phyloP scores from a whole-genome alignment of 2,329 filamentous ascomycete genomes.

The Exophiala alcalophila region DNA sequence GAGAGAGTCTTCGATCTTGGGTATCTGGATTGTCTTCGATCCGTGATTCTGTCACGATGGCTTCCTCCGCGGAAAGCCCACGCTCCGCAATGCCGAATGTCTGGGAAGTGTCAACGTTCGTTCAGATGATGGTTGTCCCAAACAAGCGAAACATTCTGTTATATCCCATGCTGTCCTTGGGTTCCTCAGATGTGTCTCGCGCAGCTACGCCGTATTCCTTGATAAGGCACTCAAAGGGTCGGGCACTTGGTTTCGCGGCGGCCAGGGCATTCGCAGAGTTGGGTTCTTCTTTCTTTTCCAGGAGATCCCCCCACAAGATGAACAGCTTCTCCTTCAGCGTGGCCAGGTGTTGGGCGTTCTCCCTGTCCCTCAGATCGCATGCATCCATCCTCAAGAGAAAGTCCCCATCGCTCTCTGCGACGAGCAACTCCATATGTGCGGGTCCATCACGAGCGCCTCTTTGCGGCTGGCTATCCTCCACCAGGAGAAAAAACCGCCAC shows the following conservation, averaged over 20 bases:
- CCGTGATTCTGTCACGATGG: too few species aligned
- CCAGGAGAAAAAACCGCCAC: conserved; percentile 76
- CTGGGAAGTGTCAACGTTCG: neutral
- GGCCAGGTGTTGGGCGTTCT: conserved; percentile 47
- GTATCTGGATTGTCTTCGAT: too few species aligned
- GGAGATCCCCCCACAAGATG: conserved; percentile 79
- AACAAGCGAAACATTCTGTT: conserved; percentile 63
- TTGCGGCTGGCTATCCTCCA: conserved; percentile 63
- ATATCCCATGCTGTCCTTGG: conserved; percentile 46
- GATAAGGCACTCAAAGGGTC: conserved; percentile 68
- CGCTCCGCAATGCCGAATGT: too few species aligned
- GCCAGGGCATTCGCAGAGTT: conserved; percentile 19
- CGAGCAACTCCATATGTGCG: conserved; percentile 62
- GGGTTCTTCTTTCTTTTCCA: conserved; percentile 60
- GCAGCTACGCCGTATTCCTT: conserved; percentile 62
- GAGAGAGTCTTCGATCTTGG: too few species aligned
- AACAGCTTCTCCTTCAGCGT: conserved; percentile 68
- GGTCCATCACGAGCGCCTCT: conserved; percentile 37
- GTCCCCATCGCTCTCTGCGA: conserved; percentile 60
- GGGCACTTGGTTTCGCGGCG: conserved; percentile 41
- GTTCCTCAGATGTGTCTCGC: conserved; percentile 36
- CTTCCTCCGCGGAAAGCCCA: too few species aligned
- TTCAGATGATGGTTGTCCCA: conserved; percentile 56
- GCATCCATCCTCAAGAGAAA: conserved; percentile 57
- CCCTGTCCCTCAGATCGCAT: conserved; percentile 52